Conservation (phyloP, 139 green algal species). For the Edaphochlamys debaryana region DNA sequence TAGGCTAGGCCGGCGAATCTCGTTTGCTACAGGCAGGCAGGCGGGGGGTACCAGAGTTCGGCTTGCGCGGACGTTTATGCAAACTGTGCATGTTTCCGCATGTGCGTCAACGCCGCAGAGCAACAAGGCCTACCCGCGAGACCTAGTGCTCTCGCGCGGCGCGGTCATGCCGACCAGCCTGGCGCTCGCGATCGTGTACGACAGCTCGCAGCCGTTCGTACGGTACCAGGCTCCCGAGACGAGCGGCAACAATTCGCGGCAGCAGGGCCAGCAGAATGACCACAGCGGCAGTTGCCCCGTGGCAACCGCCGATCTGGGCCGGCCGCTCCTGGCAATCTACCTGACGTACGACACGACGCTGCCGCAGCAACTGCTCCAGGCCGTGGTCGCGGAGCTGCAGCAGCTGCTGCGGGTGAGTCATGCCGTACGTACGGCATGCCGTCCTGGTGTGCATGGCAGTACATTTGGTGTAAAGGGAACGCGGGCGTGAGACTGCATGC, state of each 20-base stretch:
- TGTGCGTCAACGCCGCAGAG: neutral
- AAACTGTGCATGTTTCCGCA: too few species aligned
- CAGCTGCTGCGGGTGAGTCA: constrained; percentile 20
- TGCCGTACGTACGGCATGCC: neutral
- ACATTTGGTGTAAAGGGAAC: too few species aligned
- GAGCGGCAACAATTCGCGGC: neutral
- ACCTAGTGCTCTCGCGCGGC: constrained; percentile 12
- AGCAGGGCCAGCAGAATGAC: neutral
- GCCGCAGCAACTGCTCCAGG: constrained; percentile 30
- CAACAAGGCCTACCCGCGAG: constrained; percentile 20
- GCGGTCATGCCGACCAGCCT: constrained; percentile 6
- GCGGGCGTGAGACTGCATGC: too few species aligned
- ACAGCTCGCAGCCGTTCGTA: too few species aligned
- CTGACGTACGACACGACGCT: neutral
- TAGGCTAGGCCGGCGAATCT: too few species aligned
- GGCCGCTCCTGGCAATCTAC: constrained; percentile 28
- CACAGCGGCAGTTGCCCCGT: too few species aligned
- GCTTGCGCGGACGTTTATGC: too few species aligned
- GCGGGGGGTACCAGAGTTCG: too few species aligned
- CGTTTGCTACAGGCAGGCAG: too few species aligned
- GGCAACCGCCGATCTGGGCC: neutral
- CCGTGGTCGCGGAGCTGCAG: constrained; percentile 8
- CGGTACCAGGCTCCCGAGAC: too few species aligned
- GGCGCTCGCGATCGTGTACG: neutral
- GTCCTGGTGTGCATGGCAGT: neutral